phyloP scores from a whole-genome alignment of 108 stramenopile genomes.

The Schizochytrium sp. region DNA sequence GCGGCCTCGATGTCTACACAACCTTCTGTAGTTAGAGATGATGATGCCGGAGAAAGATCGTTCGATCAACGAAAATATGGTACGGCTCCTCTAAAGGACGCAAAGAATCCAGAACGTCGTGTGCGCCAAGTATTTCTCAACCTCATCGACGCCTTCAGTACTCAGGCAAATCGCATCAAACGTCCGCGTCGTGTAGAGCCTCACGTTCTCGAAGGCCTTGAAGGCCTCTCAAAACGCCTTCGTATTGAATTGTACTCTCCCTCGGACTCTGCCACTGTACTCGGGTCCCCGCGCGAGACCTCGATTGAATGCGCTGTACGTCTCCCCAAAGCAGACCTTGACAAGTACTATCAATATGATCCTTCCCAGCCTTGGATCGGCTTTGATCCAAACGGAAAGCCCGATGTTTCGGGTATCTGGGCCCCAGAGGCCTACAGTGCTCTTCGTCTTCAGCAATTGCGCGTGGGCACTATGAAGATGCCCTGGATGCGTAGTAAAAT shows the following conservation, averaged over 20 bases:
- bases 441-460: not conserved
- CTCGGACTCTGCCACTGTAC: not conserved
- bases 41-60: not conserved
- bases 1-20: too few species aligned
- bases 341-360: not conserved
- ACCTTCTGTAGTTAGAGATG: too few species aligned
- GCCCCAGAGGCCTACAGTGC: not conserved
- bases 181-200: conserved; percentile 32
- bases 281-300: not conserved
- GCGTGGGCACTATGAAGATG: conserved; percentile 38
- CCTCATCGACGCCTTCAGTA: conserved; percentile 24
- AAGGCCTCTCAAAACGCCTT: conserved; percentile 32
- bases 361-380: conserved; percentile 46
- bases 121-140: conserved; percentile 42
- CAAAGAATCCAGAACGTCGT: conserved; percentile 3
- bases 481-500: conserved; percentile 42
- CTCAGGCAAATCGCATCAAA: not conserved
- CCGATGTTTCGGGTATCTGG: not conserved
- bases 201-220: conserved; percentile 37
- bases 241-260: conserved; percentile 25
- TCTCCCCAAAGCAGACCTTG: conserved; percentile 7
- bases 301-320: not conserved
- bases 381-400: conserved; percentile 7
- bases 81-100: conserved; percentile 9
- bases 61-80: conserved; percentile 28